These are phyloP conservation scores for Shiraia sp. DNA, from an alignment of 2,329 filamentous ascomycete genomes.

Conservation along the genomic window DNA sequence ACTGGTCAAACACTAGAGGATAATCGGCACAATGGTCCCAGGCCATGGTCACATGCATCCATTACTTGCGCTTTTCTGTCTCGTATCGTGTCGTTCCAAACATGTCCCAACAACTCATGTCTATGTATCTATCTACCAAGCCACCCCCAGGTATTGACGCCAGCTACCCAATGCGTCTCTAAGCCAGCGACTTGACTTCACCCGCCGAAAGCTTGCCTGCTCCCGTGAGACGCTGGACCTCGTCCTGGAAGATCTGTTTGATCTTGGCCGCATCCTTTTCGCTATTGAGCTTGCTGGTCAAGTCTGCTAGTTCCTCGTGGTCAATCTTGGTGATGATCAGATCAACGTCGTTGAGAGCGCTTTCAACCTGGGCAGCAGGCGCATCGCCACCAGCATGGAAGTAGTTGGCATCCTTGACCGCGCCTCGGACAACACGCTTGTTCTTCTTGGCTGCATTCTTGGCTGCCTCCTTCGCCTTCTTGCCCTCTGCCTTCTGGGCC, in stretches of 20 bases:
- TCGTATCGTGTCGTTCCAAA: too few species aligned
- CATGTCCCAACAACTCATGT: too few species aligned
- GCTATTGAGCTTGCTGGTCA: slow-evolving; percentile 79
- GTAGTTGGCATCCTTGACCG: slow-evolving; percentile 98
- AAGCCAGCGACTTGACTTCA: slow-evolving; percentile 69
- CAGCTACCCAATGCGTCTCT: slow-evolving; percentile 3
- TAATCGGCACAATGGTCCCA: background rate
- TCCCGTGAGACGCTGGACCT: slow-evolving; percentile 76
- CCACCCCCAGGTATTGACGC: slow-evolving; percentile 1
- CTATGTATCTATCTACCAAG: slow-evolving; percentile 22
- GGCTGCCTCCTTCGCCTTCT: slow-evolving; percentile 98
- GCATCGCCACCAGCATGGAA: slow-evolving; percentile 72
- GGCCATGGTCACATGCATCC: slow-evolving; percentile 10
- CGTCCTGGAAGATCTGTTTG: slow-evolving; percentile 78
- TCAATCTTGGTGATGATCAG: slow-evolving; percentile 86
- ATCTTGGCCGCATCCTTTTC: slow-evolving; percentile 81
- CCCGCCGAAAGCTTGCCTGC: slow-evolving; percentile 86
- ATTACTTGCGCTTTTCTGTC: too few species aligned
- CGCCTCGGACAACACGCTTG: slow-evolving; percentile 92
- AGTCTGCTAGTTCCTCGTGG: slow-evolving; percentile 81
- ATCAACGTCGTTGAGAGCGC: slow-evolving; percentile 83
- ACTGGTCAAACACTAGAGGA: background rate
- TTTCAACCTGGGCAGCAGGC: slow-evolving; percentile 77
- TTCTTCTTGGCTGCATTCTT: slow-evolving; percentile 99
- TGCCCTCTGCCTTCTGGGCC: slow-evolving; percentile 76